phyloP scores from a whole-genome alignment of 441 rosid species.

The Gossypium davidsonii region DNA sequence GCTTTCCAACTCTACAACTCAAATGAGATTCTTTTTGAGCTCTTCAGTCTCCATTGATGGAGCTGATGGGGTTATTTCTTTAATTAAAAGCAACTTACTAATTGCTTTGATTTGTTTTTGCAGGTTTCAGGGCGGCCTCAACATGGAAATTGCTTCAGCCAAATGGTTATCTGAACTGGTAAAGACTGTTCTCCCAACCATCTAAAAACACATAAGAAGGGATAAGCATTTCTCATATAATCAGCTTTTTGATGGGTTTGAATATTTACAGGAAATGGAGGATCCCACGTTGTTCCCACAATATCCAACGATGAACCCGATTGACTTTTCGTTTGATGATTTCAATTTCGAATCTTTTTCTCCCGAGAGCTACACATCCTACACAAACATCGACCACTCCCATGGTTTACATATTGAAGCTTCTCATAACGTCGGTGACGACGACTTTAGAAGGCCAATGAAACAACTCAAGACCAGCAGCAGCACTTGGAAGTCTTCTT shows the following conservation, averaged over 20 bases:
- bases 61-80: too few species aligned
- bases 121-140: background rate
- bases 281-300: conserved; percentile 27
- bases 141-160: conserved; percentile 35
- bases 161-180: conserved; percentile 36
- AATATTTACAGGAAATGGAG: conserved; percentile 24
- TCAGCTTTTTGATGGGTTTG: background rate
- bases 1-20: background rate
- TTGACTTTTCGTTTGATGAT: conserved; percentile 34
- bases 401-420: conserved; percentile 9
- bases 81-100: background rate
- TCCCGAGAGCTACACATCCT: conserved; percentile 19
- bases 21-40: too few species aligned
- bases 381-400: conserved; percentile 12
- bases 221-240: background rate
- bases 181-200: background rate
- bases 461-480: conserved; percentile 30
- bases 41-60: too few species aligned
- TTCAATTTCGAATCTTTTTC: conserved; percentile 25
- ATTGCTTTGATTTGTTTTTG: background rate
- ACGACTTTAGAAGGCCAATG: conserved; percentile 18
- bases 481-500: conserved; percentile 17
- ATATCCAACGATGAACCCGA: conserved; percentile 22
- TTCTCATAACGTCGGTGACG: conserved; percentile 4
- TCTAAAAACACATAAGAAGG: background rate